These are phyloP conservation scores for Theileria sp. DNA, from an alignment of 169 alveolate species.

Conservation along the genomic window DNA sequence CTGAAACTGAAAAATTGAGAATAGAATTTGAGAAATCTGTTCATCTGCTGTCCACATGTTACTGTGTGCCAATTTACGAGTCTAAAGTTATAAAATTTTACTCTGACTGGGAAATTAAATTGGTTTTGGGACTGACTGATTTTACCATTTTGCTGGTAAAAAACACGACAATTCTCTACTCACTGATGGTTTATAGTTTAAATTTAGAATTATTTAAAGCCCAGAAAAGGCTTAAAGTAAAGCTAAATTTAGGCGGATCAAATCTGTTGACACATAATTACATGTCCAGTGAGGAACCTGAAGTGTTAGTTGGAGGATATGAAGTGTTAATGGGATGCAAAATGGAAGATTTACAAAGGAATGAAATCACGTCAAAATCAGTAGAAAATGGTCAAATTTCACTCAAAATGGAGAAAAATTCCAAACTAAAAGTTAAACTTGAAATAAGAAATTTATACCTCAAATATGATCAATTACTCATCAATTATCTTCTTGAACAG, in stretches of 20 bases:
- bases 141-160: background rate
- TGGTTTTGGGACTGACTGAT: background rate
- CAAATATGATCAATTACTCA: background rate
- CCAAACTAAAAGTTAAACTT: background rate
- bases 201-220: background rate
- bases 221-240: background rate
- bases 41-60: background rate
- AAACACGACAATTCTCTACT: background rate
- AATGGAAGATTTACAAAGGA: background rate
- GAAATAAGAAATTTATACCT: background rate
- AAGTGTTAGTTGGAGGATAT: background rate
- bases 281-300: background rate
- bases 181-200: background rate
- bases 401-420: background rate
- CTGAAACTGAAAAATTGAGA: background rate
- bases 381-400: background rate
- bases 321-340: slow-evolving; percentile 2
- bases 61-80: slow-evolving; percentile 4
- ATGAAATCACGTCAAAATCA: background rate
- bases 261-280: background rate
- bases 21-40: background rate
- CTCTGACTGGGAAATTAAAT: background rate
- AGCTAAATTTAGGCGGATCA: background rate
- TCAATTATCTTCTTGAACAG: background rate
- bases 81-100: background rate